phyloP scores from a whole-genome alignment of 2,329 filamentous ascomycete genomes.

The Ophiostoma sp. region DNA sequence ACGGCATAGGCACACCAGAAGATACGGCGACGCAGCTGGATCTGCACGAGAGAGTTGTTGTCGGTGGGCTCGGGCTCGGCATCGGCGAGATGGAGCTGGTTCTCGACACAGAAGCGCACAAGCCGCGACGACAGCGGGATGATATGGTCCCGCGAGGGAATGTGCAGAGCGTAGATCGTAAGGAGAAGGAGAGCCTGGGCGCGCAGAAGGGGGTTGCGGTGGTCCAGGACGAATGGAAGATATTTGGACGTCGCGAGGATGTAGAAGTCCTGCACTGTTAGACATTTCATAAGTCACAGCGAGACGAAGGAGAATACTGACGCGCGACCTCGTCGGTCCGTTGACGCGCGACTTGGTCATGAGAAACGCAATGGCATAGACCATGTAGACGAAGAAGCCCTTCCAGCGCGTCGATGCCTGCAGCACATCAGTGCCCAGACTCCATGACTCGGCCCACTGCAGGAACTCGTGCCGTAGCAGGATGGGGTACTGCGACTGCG shows the following conservation, averaged over 20 bases:
- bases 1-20: slow-evolving; percentile 34
- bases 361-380: slow-evolving; percentile 24
- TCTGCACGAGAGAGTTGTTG: slow-evolving; percentile 16
- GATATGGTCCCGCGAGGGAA: slow-evolving; percentile 30
- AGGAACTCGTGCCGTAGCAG: slow-evolving; percentile 25
- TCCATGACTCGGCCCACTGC: slow-evolving; percentile 19
- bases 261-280: slow-evolving; percentile 27
- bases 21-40: slow-evolving; percentile 30
- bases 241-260: slow-evolving; percentile 16
- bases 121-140: slow-evolving; percentile 29
- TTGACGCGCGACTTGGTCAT: slow-evolving; percentile 24
- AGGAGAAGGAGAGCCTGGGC: slow-evolving; percentile 29
- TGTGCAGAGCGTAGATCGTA: slow-evolving; percentile 29
- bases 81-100: slow-evolving; percentile 30
- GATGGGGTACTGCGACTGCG: slow-evolving; percentile 29
- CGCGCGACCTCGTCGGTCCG: slow-evolving; percentile 15
- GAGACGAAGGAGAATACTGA: not conserved
- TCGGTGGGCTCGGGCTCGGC: slow-evolving; percentile 24
- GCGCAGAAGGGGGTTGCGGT: slow-evolving; percentile 25
- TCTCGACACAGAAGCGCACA: slow-evolving; percentile 31
- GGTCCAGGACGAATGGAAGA: slow-evolving; percentile 17
- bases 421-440: not conserved
- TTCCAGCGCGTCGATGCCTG: slow-evolving; percentile 8
- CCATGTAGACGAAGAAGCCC: slow-evolving; percentile 31
- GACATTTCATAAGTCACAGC: not conserved